Evolutionary conservation across 2,329 filamentous ascomycete species (phyloP), one percentile per base, ranked within the genome.

Genomic region (Claviceps sp.): DNA sequence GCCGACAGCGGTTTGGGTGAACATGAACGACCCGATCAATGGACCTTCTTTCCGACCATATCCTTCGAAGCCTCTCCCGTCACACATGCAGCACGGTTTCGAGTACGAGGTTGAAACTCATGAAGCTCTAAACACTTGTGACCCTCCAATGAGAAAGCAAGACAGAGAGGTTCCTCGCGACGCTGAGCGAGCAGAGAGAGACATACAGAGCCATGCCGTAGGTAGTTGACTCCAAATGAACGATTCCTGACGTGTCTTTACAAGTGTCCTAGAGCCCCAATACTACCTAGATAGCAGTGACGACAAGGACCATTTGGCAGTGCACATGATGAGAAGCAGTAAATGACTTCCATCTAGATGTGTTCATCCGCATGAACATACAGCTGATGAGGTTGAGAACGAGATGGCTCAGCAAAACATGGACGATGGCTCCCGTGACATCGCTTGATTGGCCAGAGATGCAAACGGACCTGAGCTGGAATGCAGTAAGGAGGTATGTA

Each of bases 51-150:
- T 79, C 58, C 67, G 64, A 54, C 72, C 74, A 1, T 70, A 68
- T 50, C 69, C 66, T 4, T 67, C 73, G 11, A 80, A 79, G 54
- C 73, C 76, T 1, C 68, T 79, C 11, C 77, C 77, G 0, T 53
- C 57, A 14, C 73, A 71, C 61, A 76, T 76, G 71, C 67, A 66
- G 45, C 57, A 45, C 26, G 20, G 36, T 23, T 26, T 43, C 14
- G 39, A 38, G 17, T n/a, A 49, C 23, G 20, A 34, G 26, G 7
- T 11, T 34, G 29, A 11, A 11, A 34, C 29, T 34, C 29, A 34
- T 14, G 20, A 16, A n/a, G 5, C 37, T 13, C 11, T 7, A 14
- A 5, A 4, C 23, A 45, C 16, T n/a, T 20, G 20, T 37, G 42
- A 36, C 9, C 2, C 22, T 6, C 16, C 42, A 26, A 38, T 16